phyloP scores from a whole-genome alignment of 2,329 filamentous ascomycete species.

The Stagonosporopsis chrysanthemi region DNA sequence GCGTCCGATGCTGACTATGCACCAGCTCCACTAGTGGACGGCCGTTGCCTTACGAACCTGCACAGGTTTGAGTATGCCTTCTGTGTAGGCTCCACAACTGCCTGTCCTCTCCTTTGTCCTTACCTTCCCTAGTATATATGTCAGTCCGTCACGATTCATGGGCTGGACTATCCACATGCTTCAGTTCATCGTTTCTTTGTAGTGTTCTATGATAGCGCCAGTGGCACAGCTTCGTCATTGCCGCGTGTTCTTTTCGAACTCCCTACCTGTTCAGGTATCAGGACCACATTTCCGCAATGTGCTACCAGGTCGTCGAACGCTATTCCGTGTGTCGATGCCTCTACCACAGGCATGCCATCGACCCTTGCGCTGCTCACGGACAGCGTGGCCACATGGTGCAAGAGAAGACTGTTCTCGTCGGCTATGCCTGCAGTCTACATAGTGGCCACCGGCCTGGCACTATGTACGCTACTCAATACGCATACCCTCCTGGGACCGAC shows the following conservation, averaged over 20 bases:
- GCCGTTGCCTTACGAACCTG: constrained; percentile 47
- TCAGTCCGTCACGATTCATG: constrained; percentile 31
- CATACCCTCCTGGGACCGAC: constrained; percentile 39
- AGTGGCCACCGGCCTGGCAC: constrained; percentile 39
- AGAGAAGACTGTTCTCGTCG: constrained; percentile 80
- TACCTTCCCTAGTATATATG: constrained; percentile 43
- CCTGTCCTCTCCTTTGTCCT: constrained; percentile 23
- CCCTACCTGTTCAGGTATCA: not conserved
- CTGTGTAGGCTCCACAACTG: constrained; percentile 36
- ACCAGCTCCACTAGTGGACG: constrained; percentile 43
- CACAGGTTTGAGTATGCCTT: constrained; percentile 39
- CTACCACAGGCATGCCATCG: constrained; percentile 86
- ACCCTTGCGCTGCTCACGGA: constrained; percentile 79
- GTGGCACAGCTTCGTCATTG: constrained; percentile 13
- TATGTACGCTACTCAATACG: constrained; percentile 20
- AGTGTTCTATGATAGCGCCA: constrained; percentile 20
- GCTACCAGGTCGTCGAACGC: constrained; percentile 83
- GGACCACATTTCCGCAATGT: constrained; percentile 64
- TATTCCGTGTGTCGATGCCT: constrained; percentile 88
- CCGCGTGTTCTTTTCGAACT: not conserved
- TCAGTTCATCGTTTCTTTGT: constrained; percentile 18
- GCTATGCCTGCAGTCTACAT: constrained; percentile 76
- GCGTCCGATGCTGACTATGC: constrained; percentile 46
- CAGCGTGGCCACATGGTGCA: constrained; percentile 75
- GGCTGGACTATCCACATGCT: constrained; percentile 21